phyloP scores from a whole-genome alignment of 345 rosid genomes.

The Clausena lansium region DNA sequence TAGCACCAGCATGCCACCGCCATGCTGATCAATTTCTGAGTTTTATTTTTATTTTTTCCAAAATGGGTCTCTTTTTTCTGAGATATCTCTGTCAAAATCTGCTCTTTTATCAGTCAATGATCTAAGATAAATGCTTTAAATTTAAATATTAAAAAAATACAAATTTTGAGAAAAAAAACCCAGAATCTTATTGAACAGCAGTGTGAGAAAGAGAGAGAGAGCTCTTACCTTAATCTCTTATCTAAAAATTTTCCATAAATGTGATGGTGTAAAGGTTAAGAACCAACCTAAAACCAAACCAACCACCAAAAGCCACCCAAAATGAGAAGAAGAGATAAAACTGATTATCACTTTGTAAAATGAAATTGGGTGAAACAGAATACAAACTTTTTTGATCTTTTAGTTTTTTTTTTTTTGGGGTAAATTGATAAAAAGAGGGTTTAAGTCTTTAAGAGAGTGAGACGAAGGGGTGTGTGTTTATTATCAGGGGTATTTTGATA shows the following conservation, averaged over 20 bases:
- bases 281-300: not conserved
- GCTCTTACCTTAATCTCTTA: not conserved
- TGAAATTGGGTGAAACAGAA: not conserved
- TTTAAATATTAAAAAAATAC: not conserved
- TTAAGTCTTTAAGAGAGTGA: not conserved
- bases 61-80: conserved; percentile 13
- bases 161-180: not conserved
- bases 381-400: not conserved
- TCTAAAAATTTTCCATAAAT: not conserved
- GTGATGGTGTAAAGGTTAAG: not conserved
- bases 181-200: not conserved
- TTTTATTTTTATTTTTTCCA: not conserved
- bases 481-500: too few species aligned
- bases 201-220: not conserved
- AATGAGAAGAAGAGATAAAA: not conserved
- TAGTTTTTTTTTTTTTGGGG: not conserved
- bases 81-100: conserved; percentile 31
- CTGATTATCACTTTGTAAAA: not conserved
- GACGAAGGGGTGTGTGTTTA: not conserved
- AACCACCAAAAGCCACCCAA: too few species aligned
- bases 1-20: conserved; percentile 88
- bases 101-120: not conserved
- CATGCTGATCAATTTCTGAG: conserved; percentile 58
- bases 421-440: not conserved
- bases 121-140: not conserved